Base-by-base conservation (phyloP, 2,329 filamentous ascomycete species). In the Macroventuria anomochaeta region DNA sequence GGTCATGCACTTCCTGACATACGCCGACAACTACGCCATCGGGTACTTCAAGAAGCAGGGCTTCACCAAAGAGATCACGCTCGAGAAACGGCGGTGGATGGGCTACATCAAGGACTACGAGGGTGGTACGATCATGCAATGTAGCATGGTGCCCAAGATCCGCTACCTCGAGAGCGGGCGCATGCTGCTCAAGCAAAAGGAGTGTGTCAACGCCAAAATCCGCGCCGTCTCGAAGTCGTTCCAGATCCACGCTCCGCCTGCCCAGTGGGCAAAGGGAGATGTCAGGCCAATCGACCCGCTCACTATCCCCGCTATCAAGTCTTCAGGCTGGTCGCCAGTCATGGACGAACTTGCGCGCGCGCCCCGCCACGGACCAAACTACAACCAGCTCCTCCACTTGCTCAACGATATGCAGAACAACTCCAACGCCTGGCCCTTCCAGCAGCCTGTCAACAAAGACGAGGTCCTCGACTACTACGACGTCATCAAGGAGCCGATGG, bases 101-200 rank as follows among this genome's bases (percentile, higher is more conserved):
- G 95, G 95, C 2, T 99, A 97, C 69, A 99, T 99, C 80, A 99
- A 99, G 73, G 95, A 99, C 73, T 99, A 99, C 74, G 95, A 99
- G 76, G 95, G 95, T 53, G 95, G 95, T 53, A 99, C 95, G 0
- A 96, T 99, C 57, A 99, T 99, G 95, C 95, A 99, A 78, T 99
- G 95, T 71, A 91, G 89, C 46, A 97, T 99, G 95, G 83, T 99
- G 17, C 93, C 93, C 7, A 90, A 89, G 58, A 91, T 97, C 48
- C 89, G 95, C 42, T 99, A 99, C 75, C 87, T 99, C 5, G 93
- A 99, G 75, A 86, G 88, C 69, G 90, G 91, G 3, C 88, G 93
- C 58, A 96, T 99, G 91, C 83, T 99, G 2, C 84, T 96, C 40
- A 97, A 99, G 79, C 95, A 99, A 74, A 97, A 97, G 74, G 95